Evolutionary conservation across 495 filamentous ascomycete species (phyloP), one percentile per base, ranked within the genome.

Genomic region (Aspergillus sclerotioniger): DNA sequence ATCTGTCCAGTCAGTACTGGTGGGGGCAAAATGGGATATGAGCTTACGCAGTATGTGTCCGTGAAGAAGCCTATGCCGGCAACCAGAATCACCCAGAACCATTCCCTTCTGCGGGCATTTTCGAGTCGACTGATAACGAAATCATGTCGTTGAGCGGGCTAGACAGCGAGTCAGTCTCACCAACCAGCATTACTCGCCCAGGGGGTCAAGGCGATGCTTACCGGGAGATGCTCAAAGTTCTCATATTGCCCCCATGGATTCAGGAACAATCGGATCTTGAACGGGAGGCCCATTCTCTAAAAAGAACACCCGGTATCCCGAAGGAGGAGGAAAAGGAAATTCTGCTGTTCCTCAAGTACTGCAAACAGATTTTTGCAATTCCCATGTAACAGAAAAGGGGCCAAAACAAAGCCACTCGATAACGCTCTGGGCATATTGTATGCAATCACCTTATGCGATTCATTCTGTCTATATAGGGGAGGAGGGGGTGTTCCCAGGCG

Each of bases 51-150:
- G 63, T 84, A 85, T 41, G 80, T 78, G 60, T 84, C 82, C 5
- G 84, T 84, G 47, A 87, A 73, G 56, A 87, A 87, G 12, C 84
- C 84, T 0, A 78, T 76, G 3, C 76, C 82, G 3, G 83, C 81
- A 13, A 87, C 84, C n/a, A 76, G 71, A 21, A 75, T 67, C 16
- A 72, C 70, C 60, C 67, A 61, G 46, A 67, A 32, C 60, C 62
- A 65, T 60, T 71, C 51, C 59, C 55, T 48, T 57, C 56, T 25
- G 16, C 57, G 33, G 4, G 57, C 57, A 60, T 60, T 60, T 17
- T 60, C 52, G 15, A 60, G 37, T n/a, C 57, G 57, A 19, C 51
- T 53, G 8, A 60, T 51, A 35, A 60, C 54, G 13, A 54, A 60
- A 9, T 60, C 47, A 51, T 55, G 57, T 31, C 57, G 35, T 37